These are phyloP conservation scores for Lasiosphaeria miniovina DNA, from an alignment of 495 filamentous ascomycete genomes.

Conservation along the genomic window DNA sequence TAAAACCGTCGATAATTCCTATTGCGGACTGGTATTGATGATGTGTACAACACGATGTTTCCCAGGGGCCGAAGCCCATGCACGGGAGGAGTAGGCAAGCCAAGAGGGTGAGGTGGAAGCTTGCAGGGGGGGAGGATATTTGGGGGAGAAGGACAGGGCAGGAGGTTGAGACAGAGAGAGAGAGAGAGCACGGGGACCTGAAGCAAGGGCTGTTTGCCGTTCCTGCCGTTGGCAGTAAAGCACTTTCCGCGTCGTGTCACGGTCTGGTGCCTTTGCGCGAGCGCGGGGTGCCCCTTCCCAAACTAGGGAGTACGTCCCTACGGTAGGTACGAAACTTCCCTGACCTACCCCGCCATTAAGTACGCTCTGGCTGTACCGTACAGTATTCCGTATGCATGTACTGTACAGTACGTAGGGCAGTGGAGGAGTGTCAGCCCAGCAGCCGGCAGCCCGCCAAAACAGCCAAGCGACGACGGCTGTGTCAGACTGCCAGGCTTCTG, in stretches of 20 bases:
- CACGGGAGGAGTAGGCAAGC: not conserved
- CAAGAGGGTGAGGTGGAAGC: not conserved
- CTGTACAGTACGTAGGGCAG: too few relatives aligned
- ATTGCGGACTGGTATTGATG: constrained; percentile 22
- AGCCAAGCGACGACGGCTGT: too few relatives aligned
- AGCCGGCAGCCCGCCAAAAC: too few relatives aligned
- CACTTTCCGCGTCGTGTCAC: not conserved
- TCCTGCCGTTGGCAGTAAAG: constrained; percentile 1
- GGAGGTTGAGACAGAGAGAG: too few relatives aligned
- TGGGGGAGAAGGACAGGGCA: not conserved
- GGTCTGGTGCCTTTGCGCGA: too few relatives aligned
- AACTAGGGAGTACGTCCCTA: too few relatives aligned
- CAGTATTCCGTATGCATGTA: too few relatives aligned
- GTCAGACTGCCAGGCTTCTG: not conserved
- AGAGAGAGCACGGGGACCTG: not conserved
- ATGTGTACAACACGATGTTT: constrained; percentile 26
- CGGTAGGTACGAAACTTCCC: too few relatives aligned
- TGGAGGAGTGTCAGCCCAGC: too few relatives aligned
- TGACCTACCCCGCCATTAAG: too few relatives aligned
- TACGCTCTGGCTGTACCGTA: too few relatives aligned
- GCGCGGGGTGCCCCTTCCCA: too few relatives aligned
- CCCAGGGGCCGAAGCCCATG: constrained; percentile 19
- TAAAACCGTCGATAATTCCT: constrained; percentile 20
- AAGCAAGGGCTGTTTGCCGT: not conserved
- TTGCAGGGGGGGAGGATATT: not conserved